Conservation (phyloP, 2,329 filamentous ascomycete genomes). For the Ciborinia camelliae region DNA sequence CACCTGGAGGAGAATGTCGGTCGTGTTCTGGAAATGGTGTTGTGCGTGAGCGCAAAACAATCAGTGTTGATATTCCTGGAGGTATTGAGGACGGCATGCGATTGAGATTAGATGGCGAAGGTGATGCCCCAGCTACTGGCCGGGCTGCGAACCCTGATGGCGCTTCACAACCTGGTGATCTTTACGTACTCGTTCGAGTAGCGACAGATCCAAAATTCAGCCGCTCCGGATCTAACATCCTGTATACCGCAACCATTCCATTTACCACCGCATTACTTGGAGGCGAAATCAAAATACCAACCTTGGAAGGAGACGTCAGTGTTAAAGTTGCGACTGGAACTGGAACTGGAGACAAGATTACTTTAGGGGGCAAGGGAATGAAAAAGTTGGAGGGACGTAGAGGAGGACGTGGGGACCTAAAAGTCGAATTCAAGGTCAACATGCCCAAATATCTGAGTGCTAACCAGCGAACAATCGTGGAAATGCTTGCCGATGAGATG, state of each 20-base stretch:
- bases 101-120: slow-evolving; percentile 77
- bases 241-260: slow-evolving; percentile 88
- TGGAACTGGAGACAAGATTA: slow-evolving; percentile 87
- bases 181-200: slow-evolving; percentile 88
- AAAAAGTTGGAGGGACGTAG: slow-evolving; percentile 70
- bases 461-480: slow-evolving; percentile 88
- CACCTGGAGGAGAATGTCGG: slow-evolving; percentile 75
- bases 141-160: slow-evolving; percentile 59
- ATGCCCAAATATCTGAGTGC: slow-evolving; percentile 93
- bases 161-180: slow-evolving; percentile 73
- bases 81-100: slow-evolving; percentile 97
- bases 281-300: slow-evolving; percentile 85
- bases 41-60: slow-evolving; percentile 74
- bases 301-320: slow-evolving; percentile 84
- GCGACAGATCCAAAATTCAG: slow-evolving; percentile 88
- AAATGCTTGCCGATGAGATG: slow-evolving; percentile 97
- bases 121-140: slow-evolving; percentile 79
- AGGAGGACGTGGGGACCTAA: slow-evolving; percentile 72
- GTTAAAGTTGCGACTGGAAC: slow-evolving; percentile 91
- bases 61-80: slow-evolving; percentile 87
- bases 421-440: slow-evolving; percentile 88
- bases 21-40: slow-evolving; percentile 81
- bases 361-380: slow-evolving; percentile 89
- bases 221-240: slow-evolving; percentile 80
- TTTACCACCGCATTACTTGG: slow-evolving; percentile 90